These are phyloP conservation scores for Lepidium africanum DNA, from an alignment of 345 rosid genomes.

Conservation along the genomic window DNA sequence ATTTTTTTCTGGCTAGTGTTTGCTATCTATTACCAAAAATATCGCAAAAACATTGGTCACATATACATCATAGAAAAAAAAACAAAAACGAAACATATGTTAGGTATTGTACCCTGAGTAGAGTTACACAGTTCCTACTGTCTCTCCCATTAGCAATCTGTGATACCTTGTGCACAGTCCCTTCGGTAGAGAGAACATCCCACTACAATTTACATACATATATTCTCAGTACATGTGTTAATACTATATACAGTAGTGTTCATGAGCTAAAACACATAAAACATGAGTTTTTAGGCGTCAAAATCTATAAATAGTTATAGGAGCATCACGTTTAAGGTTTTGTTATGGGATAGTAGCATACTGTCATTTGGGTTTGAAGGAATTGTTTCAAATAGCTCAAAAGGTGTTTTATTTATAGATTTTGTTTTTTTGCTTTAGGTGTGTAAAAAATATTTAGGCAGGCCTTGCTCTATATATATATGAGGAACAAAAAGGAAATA, in stretches of 20 bases:
- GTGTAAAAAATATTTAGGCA: too few species aligned
- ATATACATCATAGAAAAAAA: neutral
- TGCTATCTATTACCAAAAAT: slow-evolving; percentile 25
- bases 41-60: neutral
- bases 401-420: too few species aligned
- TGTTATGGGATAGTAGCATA: too few species aligned
- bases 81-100: neutral
- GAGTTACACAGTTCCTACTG: slow-evolving; percentile 68
- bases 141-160: slow-evolving; percentile 81
- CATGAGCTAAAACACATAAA: too few species aligned
- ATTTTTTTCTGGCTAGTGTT: slow-evolving; percentile 43
- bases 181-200: slow-evolving; percentile 79
- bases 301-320: too few species aligned
- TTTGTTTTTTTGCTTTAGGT: too few species aligned
- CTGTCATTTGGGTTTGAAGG: too few species aligned
- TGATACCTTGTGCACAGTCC: slow-evolving; percentile 64
- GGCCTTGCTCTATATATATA: too few species aligned
- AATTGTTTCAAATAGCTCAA: too few species aligned
- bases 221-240: neutral
- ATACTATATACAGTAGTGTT: too few species aligned
- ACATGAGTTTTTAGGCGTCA: too few species aligned
- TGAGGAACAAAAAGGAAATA: neutral
- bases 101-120: slow-evolving; percentile 62
- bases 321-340: too few species aligned
- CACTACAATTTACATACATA: slow-evolving; percentile 41